A percentile compares a stretch with the other conserved stretches of the same genome.
These are phyloP conservation scores for Penicillium fimorum DNA, from an alignment of 495 filamentous ascomycete species.

Conservation along the genomic window DNA sequence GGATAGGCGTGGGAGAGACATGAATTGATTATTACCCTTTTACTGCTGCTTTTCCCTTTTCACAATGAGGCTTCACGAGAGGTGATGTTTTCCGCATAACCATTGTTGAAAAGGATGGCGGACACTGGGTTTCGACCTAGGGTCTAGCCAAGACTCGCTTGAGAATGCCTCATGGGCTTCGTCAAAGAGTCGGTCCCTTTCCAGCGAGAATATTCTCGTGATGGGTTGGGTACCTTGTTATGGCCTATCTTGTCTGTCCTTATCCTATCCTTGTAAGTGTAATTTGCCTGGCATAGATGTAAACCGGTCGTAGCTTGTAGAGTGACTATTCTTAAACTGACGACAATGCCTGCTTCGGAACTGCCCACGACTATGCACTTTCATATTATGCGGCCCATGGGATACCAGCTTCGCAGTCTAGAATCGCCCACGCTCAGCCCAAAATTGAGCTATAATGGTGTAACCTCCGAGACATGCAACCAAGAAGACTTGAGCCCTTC, in stretches of 20 bases:
- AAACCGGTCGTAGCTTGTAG: constrained; percentile 4
- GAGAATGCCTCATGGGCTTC: constrained; percentile 16
- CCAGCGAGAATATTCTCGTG: constrained; percentile 3
- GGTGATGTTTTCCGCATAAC: constrained; percentile 51
- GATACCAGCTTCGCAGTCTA: neutral
- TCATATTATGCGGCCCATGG: neutral
- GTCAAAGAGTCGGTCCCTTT: constrained; percentile 31
- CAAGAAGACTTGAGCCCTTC: neutral
- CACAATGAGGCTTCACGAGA: constrained; percentile 51
- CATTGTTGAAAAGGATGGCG: constrained; percentile 46
- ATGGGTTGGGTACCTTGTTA: constrained; percentile 14
- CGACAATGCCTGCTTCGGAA: neutral
- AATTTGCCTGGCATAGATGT: constrained; percentile 8
- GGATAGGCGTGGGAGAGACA: constrained; percentile 48
- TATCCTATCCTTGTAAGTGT: constrained; percentile 4
- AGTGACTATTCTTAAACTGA: too few species aligned
- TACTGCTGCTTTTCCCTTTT: constrained; percentile 41
- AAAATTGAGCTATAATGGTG: neutral
- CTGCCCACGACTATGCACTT: neutral
- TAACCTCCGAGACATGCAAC: neutral
- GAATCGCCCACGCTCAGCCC: too few species aligned
- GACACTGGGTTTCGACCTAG: constrained; percentile 17
- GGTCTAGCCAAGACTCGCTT: constrained; percentile 26
- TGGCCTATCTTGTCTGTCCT: constrained; percentile 33
- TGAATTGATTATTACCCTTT: constrained; percentile 42